Evolutionary conservation across 2,329 filamentous ascomycete species (phyloP).

Genomic region (Madurella mycetomatis): DNA sequence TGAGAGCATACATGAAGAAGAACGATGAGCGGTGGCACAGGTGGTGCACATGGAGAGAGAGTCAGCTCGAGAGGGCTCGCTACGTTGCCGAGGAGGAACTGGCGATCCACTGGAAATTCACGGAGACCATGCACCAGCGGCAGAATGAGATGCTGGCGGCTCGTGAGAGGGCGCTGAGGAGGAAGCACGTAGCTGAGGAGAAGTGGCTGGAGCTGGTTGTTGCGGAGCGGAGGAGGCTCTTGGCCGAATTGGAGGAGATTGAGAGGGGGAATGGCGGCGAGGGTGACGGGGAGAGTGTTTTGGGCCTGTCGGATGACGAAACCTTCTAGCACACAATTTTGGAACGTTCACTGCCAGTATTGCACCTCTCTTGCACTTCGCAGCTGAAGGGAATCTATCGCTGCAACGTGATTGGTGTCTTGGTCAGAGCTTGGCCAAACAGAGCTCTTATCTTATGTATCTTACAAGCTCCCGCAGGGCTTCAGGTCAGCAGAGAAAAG

Average conservation of each 20-base stretch:
- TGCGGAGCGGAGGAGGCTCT: slow-evolving; percentile 40
- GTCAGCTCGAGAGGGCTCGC: slow-evolving; percentile 37
- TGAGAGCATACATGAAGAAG: slow-evolving; percentile 33
- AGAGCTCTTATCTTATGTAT: no score
- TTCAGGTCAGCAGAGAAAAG: no score
- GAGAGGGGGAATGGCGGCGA: slow-evolving; percentile 39
- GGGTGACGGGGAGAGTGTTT: not conserved
- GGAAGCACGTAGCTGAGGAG: slow-evolving; percentile 39
- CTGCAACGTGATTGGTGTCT: no score
- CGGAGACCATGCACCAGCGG: slow-evolving; percentile 36
- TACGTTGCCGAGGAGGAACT: slow-evolving; percentile 37
- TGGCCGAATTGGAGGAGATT: slow-evolving; percentile 38
- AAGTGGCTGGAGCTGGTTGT: slow-evolving; percentile 45
- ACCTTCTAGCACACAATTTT: not conserved
- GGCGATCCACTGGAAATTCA: slow-evolving; percentile 39
- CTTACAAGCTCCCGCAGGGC: no score
- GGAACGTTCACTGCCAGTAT: no score
- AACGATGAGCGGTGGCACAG: slow-evolving; percentile 40
- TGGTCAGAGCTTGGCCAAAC: no score
- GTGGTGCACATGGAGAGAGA: slow-evolving; percentile 40
- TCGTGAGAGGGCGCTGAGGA: slow-evolving; percentile 31
- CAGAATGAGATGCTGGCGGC: slow-evolving; percentile 27
- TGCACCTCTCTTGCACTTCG: no score
- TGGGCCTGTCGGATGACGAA: not conserved
- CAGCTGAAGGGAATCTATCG: no score